Conservation (phyloP, 2,329 filamentous ascomycete species). For the Penicillium sp. region DNA sequence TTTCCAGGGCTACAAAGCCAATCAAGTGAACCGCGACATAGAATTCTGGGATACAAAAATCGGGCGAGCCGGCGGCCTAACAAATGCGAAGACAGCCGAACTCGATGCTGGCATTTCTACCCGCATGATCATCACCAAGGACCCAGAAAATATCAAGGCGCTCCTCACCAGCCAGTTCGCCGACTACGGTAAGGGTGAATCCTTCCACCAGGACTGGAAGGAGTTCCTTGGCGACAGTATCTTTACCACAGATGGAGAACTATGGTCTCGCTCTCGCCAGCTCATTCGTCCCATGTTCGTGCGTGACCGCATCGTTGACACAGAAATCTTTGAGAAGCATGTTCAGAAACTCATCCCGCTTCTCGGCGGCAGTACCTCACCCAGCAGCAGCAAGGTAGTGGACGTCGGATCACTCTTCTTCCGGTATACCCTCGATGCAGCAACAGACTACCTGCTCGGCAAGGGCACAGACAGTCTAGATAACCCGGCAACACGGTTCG, state of each 20-base stretch:
- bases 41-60: constrained; percentile 62
- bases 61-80: constrained; percentile 25
- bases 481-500: constrained; percentile 68
- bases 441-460: constrained; percentile 83
- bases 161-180: constrained; percentile 82
- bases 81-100: constrained; percentile 29
- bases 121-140: constrained; percentile 71
- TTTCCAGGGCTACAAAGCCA: constrained; percentile 53
- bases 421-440: constrained; percentile 76
- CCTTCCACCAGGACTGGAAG: constrained; percentile 72
- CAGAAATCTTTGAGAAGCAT: constrained; percentile 79
- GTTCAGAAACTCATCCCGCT: constrained; percentile 68
- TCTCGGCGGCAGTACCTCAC: constrained; percentile 52
- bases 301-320: constrained; percentile 77
- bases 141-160: constrained; percentile 88
- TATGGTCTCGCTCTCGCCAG: constrained; percentile 80
- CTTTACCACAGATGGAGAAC: constrained; percentile 74
- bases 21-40: constrained; percentile 55
- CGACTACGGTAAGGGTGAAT: constrained; percentile 76
- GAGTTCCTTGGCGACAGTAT: constrained; percentile 82
- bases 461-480: constrained; percentile 63
- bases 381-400: constrained; percentile 48
- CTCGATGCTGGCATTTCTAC: constrained; percentile 30
- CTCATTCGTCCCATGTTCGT: constrained; percentile 85
- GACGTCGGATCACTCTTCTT: constrained; percentile 78